These are phyloP conservation scores for Penicillium brasilianum DNA, from an alignment of 2,329 filamentous ascomycete species.

Conservation along the genomic window DNA sequence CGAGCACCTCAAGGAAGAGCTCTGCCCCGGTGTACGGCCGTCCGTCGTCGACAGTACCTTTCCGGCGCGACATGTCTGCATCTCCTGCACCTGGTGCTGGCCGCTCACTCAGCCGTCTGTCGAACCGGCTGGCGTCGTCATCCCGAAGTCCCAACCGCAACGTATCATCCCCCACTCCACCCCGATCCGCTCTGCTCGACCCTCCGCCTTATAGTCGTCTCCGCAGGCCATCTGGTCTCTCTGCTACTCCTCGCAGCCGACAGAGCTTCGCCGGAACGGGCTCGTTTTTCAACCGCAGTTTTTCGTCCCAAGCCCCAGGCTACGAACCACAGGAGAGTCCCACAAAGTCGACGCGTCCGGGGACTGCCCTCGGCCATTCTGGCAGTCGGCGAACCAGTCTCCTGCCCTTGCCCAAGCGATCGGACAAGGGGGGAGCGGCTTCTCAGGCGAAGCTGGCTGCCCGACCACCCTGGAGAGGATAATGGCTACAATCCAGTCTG, in stretches of 20 bases:
- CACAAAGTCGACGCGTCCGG: conserved; percentile 42
- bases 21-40: conserved; percentile 40
- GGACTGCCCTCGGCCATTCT: conserved; percentile 47
- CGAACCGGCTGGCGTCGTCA: conserved; percentile 36
- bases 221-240: conserved; percentile 34
- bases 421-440: conserved; percentile 37
- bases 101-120: conserved; percentile 43
- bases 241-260: conserved; percentile 42
- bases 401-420: conserved; percentile 45
- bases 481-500: background rate
- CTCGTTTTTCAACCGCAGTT: conserved; percentile 36
- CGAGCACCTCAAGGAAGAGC: conserved; percentile 57
- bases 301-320: conserved; percentile 27
- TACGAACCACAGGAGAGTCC: conserved; percentile 31
- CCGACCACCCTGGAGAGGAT: conserved; percentile 44
- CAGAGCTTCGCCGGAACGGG: conserved; percentile 44
- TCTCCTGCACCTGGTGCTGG: conserved; percentile 42
- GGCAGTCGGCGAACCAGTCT: conserved; percentile 46
- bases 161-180: conserved; percentile 35
- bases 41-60: conserved; percentile 49
- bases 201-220: conserved; percentile 51
- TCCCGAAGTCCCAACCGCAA: conserved; percentile 39
- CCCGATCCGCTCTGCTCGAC: conserved; percentile 39
- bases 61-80: conserved; percentile 49
- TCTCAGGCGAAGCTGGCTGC: conserved; percentile 35